phyloP scores from a whole-genome alignment of 164 flowering plant species.

The Sextonia rubra region DNA sequence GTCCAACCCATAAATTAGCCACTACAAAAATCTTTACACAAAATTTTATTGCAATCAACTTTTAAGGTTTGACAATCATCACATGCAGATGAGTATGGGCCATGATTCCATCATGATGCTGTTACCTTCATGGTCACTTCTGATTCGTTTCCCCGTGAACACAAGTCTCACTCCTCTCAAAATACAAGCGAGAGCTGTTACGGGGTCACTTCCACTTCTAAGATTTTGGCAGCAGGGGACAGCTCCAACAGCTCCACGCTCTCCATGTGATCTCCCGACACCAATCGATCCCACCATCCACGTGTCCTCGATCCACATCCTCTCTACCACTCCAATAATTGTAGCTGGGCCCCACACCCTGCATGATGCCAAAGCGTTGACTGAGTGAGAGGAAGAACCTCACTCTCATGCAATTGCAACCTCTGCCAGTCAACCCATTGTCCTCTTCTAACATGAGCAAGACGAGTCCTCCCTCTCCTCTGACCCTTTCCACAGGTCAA shows the following conservation, averaged over 20 bases:
- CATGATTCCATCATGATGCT: too few species aligned
- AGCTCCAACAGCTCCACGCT: slow-evolving; percentile 4
- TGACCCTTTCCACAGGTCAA: background rate
- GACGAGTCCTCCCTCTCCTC: background rate
- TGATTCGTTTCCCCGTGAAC: too few species aligned
- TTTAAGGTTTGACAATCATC: too few species aligned
- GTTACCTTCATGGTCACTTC: too few species aligned
- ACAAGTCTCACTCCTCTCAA: background rate
- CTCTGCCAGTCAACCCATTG: slow-evolving; percentile 1
- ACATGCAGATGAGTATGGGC: too few species aligned
- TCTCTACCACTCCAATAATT: slow-evolving; percentile 1
- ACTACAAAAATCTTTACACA: too few species aligned
- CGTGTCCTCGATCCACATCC: background rate
- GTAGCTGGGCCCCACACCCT: background rate
- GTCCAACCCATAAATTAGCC: too few species aligned
- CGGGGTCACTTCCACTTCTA: background rate
- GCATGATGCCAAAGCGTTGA: slow-evolving; percentile 4
- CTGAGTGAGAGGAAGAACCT: background rate
- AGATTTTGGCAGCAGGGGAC: background rate
- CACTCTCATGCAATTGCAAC: background rate
- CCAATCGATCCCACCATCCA: background rate
- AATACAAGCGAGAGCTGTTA: background rate
- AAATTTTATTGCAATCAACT: too few species aligned
- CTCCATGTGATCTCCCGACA: slow-evolving; percentile 1
- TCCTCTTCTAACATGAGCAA: background rate